Evolutionary conservation across 305 asterid species (phyloP).

Genomic region (Fraxinus platypoda): DNA sequence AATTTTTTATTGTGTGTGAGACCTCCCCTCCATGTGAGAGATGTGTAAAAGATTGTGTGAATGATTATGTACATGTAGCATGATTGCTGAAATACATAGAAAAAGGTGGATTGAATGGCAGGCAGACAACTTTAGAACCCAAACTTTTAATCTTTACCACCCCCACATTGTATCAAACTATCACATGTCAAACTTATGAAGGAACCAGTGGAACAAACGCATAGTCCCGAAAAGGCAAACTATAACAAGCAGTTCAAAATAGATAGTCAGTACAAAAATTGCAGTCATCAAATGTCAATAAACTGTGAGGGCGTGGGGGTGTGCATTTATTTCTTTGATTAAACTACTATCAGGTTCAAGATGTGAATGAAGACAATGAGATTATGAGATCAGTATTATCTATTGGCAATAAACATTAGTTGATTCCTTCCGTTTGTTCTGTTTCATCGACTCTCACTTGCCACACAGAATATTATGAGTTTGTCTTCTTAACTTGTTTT

Average conservation of each 20-base stretch:
- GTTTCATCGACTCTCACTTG: not conserved
- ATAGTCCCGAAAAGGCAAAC: not conserved
- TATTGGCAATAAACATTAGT: not conserved
- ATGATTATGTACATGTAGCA: too few species aligned
- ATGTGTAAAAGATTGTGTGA: too few species aligned
- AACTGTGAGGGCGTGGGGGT: not conserved
- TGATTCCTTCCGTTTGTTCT: not conserved
- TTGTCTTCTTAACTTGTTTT: not conserved
- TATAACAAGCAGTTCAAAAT: not conserved
- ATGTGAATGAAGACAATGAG: not conserved
- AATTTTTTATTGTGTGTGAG: too few species aligned
- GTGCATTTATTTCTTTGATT: not conserved
- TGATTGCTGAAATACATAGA: too few species aligned
- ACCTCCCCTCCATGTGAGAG: too few species aligned
- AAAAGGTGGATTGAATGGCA: too few species aligned
- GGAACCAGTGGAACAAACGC: not conserved
- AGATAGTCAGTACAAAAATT: not conserved
- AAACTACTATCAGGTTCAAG: not conserved
- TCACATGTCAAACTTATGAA: not conserved
- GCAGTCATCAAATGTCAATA: not conserved
- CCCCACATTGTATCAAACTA: not conserved
- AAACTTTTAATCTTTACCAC: not conserved
- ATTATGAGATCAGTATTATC: not conserved
- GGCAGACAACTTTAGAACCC: too few species aligned
- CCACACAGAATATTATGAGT: not conserved